Evolutionary conservation across 169 alveolate genomes (phyloP).

Genomic region (Amoebophrya sp.): DNA sequence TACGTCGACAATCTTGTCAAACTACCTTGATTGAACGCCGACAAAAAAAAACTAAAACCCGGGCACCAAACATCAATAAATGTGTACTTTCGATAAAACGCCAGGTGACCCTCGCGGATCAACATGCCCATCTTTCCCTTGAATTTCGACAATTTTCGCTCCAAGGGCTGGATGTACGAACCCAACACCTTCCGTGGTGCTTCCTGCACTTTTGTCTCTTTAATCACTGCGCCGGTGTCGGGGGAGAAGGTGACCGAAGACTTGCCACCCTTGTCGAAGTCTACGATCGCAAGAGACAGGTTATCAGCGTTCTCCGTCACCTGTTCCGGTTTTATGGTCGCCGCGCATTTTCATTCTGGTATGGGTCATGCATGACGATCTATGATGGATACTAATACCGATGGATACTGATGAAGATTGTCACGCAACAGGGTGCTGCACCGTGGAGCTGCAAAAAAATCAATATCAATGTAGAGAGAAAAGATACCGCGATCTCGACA

Average conservation of each 20-base stretch:
- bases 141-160: not conserved
- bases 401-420: no score
- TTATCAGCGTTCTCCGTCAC: slow-evolving; percentile 30
- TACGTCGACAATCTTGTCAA: no score
- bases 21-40: no score
- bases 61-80: not conserved
- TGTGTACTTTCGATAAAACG: not conserved
- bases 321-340: no score
- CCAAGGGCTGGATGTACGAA: slow-evolving; percentile 25
- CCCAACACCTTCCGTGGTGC: slow-evolving; percentile 30
- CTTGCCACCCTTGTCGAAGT: slow-evolving; percentile 31
- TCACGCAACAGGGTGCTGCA: no score
- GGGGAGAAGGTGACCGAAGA: slow-evolving; percentile 26
- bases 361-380: no score
- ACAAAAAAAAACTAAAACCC: not conserved
- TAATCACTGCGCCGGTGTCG: slow-evolving; percentile 32
- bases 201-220: slow-evolving; percentile 30
- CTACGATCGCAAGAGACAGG: slow-evolving; percentile 17
- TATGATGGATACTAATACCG: no score
- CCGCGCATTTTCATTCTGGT: no score
- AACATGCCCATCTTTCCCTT: slow-evolving; percentile 29
- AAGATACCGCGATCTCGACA: not conserved
- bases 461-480: not conserved
- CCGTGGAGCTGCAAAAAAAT: no score
- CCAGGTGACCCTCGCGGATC: not conserved